Conservation (phyloP, 2,329 filamentous ascomycete genomes). For the Falciphora oryzae region DNA sequence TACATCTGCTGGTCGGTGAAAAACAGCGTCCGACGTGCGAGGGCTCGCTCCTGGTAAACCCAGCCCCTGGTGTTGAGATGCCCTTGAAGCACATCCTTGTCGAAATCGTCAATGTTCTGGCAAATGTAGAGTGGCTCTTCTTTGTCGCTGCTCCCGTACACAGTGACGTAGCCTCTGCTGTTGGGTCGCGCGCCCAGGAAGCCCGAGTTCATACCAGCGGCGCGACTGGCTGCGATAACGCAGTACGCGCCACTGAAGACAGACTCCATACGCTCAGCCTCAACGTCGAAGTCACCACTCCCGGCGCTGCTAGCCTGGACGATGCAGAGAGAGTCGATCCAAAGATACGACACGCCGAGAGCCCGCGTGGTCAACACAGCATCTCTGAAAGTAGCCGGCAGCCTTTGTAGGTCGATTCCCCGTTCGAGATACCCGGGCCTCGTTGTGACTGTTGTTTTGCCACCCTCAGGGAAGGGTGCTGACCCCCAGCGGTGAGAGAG, state of each 20-base stretch:
- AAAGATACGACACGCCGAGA: slow-evolving; percentile 15
- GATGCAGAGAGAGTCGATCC: slow-evolving; percentile 23
- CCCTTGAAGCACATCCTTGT: slow-evolving; percentile 23
- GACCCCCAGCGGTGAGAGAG: slow-evolving; percentile 15
- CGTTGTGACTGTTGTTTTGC: too few relatives aligned
- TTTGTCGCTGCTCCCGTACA: background rate
- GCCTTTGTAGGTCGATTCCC: background rate
- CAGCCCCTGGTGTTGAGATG: slow-evolving; percentile 29
- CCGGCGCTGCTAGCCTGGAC: slow-evolving; percentile 13
- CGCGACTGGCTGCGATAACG: background rate
- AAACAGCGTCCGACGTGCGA: slow-evolving; percentile 31
- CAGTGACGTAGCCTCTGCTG: background rate
- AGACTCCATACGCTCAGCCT: background rate
- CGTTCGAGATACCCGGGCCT: slow-evolving; percentile 8
- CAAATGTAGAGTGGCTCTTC: background rate
- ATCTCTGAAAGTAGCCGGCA: slow-evolving; percentile 17
- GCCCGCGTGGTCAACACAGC: slow-evolving; percentile 14
- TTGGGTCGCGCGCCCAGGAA: background rate
- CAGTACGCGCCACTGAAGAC: background rate
- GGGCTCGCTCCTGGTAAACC: slow-evolving; percentile 33
- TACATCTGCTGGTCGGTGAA: slow-evolving; percentile 31
- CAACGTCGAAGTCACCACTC: slow-evolving; percentile 2
- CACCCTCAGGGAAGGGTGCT: too few relatives aligned
- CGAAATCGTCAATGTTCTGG: slow-evolving; percentile 15
- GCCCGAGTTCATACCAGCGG: background rate